Evolutionary conservation across 345 rosid genomes (phyloP), one percentile per base, ranked within the genome.

Genomic region (Brassica nigra): DNA sequence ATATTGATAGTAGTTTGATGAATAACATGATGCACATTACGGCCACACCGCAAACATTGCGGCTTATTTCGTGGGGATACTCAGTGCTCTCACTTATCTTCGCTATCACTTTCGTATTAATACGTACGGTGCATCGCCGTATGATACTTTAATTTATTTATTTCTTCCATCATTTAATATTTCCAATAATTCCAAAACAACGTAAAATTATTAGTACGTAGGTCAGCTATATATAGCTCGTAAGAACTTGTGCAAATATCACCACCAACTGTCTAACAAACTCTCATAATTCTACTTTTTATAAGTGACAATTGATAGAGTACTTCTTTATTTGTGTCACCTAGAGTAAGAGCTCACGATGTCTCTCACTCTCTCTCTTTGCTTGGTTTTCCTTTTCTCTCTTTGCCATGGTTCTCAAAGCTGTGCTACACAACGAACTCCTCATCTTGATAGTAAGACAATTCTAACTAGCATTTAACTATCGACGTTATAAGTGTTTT

Each of bases 391-490:
- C 29, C n/a, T 81, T 16, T 23, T 6, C 7, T 42, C 81, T 12
- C 59, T 76, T 36, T 66, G 52, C 12, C 57, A 76, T 71, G 77
- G 65, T 8, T 76, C 74, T 66, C 70, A 31, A 10, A 67, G 70
- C 81, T 66, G n/a, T n/a, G n/a, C n/a, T n/a, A n/a, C n/a, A 23
- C 10, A 2, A 47, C 30, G 76, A 20, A 27, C 59, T 66, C 76
- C 81, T 66, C 81, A 76, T 81, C 81, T 81, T 65, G 84, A 81
- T 36, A 36, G 84, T 81, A 71, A 29, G 70, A 57, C 11, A 44
- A 70, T 29, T 27, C 30, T 27, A 1, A 5, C 9, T 49, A 49
- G 7, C 27, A 65, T 54, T 2, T 64, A 23, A 30, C n/a, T 3
- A 5, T 76, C 74, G 9, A 18, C 23, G 4, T 3, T 9, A 18